Evolutionary conservation across 2,329 filamentous ascomycete species (phyloP), one percentile per base, ranked within the genome.

Genomic region (Penicillium corylophilum): DNA sequence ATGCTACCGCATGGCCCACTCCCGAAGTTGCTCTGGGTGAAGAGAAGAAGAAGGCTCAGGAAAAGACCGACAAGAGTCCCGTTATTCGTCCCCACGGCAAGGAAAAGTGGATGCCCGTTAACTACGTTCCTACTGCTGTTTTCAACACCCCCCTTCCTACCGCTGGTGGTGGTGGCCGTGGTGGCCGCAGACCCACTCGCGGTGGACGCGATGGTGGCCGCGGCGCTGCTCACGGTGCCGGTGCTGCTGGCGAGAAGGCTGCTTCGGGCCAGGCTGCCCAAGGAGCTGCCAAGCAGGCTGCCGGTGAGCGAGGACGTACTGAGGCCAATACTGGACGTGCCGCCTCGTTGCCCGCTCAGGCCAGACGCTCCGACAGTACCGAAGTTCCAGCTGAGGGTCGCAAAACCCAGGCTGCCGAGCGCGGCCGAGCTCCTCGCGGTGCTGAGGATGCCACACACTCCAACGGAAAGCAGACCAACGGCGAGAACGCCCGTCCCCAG

Each of bases 1-100:
- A 97, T 70, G 81, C 89, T 44, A 77, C 84, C 47, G 85, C 85
- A 18, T 99, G 94, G 94, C 94, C 94, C 15, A 97, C 93, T 2
- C 91, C 91, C 0, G 90, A 96, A 62, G 86, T 80, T 44, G 87
- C 86, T 1, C 83, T 87, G 46, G 85, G 86, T 44, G 90, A 94
- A 61, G 83, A 88, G 55, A 89, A 89, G 73, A 86, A 86, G 65
- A 91, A 90, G 71, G 74, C 79, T 1, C 78, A 83, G 47, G 80
- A 86, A 49, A 90, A 90, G 71, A 75, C 77, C 6, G 74, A 73
- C 43, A 86, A 88, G 58, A 84, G 48, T 63, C 79, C 66, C 63
- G 70, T 61, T 63, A 82, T 77, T 71, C 86, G 80, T 61, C 71
- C 77, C 13, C 77, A 82, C 55, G 78, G 82, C 50, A 95, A 95